phyloP scores from a whole-genome alignment of 2,329 filamentous ascomycete genomes.

The Phymatotrichopsis omnivora region DNA sequence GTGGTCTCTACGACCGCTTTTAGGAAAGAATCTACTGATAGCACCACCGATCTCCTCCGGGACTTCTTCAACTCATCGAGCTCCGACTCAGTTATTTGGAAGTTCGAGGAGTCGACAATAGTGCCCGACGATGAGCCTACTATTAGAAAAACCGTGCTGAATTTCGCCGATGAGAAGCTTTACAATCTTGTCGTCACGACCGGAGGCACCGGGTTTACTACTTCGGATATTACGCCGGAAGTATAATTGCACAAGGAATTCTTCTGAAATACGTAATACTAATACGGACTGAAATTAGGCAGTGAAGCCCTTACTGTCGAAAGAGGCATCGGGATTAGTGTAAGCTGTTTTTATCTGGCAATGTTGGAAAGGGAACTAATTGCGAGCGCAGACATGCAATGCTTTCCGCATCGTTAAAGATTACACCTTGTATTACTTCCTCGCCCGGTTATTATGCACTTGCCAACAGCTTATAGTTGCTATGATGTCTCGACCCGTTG shows the following conservation, averaged over 20 bases:
- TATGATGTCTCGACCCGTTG: slow-evolving; percentile 90
- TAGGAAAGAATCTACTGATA: slow-evolving; percentile 67
- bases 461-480: slow-evolving; percentile 54
- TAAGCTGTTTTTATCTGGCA: slow-evolving; percentile 35
- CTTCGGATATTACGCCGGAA: slow-evolving; percentile 79
- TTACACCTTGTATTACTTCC: slow-evolving; percentile 71
- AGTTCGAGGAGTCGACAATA: slow-evolving; percentile 57
- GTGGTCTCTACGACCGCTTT: slow-evolving; percentile 86
- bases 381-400: slow-evolving; percentile 62
- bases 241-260: slow-evolving; percentile 38
- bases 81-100: slow-evolving; percentile 44
- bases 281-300: slow-evolving; percentile 53
- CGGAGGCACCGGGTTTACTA: slow-evolving; percentile 86
- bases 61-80: slow-evolving; percentile 49
- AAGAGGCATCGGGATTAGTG: slow-evolving; percentile 78
- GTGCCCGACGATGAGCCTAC: slow-evolving; percentile 64
- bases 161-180: slow-evolving; percentile 59
- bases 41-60: slow-evolving; percentile 55
- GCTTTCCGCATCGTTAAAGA: slow-evolving; percentile 68
- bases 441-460: not conserved
- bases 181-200: slow-evolving; percentile 77
- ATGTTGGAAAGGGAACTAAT: slow-evolving; percentile 4
- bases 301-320: slow-evolving; percentile 66
- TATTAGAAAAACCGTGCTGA: slow-evolving; percentile 63
- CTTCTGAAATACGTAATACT: slow-evolving; percentile 16